phyloP scores from a whole-genome alignment of 2,329 filamentous ascomycete genomes.

The Ceratocystis harringtonii region DNA sequence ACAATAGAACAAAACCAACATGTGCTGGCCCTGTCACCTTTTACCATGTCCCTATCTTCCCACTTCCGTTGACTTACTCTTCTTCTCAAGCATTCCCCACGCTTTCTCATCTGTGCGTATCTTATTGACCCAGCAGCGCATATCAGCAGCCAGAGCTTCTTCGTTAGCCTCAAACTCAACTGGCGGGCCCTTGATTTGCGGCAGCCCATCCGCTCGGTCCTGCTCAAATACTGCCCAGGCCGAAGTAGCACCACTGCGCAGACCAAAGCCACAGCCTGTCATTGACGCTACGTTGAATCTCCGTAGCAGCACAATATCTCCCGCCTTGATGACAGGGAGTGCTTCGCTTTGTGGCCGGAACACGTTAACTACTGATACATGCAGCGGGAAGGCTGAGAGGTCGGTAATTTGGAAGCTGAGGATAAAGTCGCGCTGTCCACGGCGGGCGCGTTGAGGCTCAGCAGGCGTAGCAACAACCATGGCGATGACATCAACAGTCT shows the following conservation, averaged over 20 bases:
- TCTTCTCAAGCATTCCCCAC: slow-evolving; percentile 15
- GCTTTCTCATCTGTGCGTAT: slow-evolving; percentile 9
- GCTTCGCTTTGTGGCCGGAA: slow-evolving; percentile 43
- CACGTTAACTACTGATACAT: slow-evolving; percentile 40
- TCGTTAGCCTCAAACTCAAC: slow-evolving; percentile 41
- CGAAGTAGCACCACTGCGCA: slow-evolving; percentile 39
- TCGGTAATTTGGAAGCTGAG: slow-evolving; percentile 44
- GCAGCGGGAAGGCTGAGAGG: slow-evolving; percentile 35
- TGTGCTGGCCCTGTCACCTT: background rate
- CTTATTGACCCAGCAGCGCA: slow-evolving; percentile 5
- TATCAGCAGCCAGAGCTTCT: slow-evolving; percentile 19
- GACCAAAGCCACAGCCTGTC: slow-evolving; percentile 39
- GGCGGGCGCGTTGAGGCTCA: slow-evolving; percentile 39
- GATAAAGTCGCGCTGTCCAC: slow-evolving; percentile 44
- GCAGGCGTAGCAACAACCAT: slow-evolving; percentile 38
- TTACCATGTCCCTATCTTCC: background rate
- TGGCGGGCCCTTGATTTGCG: slow-evolving; percentile 44
- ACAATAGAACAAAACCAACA: background rate
- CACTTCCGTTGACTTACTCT: slow-evolving; percentile 6
- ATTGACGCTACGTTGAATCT: slow-evolving; percentile 40
- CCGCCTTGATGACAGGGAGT: slow-evolving; percentile 38
- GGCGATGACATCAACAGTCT: slow-evolving; percentile 38
- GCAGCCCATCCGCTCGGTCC: slow-evolving; percentile 25
- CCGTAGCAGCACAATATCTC: slow-evolving; percentile 44
- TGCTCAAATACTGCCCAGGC: slow-evolving; percentile 48